These are phyloP conservation scores for Sphagnum fallax DNA, from an alignment of 228 moss, liverwort and hornwort genomes.

Conservation along the genomic window DNA sequence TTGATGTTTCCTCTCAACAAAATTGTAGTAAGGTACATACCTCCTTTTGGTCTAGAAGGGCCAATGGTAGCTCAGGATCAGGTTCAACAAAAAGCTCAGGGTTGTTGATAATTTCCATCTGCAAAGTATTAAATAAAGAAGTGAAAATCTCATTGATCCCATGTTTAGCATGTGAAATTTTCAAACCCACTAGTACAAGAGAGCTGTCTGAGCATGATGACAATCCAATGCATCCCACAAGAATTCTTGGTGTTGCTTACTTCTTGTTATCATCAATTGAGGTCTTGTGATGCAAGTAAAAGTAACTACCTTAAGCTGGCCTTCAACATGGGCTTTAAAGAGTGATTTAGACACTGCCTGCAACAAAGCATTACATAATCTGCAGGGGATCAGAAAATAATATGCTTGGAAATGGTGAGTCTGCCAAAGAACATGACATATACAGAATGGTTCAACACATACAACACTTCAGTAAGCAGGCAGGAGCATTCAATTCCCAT, in stretches of 20 bases:
- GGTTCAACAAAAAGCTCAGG: conserved; percentile 78
- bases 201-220: too few species aligned
- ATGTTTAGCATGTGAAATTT: background rate
- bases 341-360: conserved; percentile 90
- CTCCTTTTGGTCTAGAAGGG: conserved; percentile 88
- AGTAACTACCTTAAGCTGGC: conserved; percentile 65
- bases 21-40: conserved; percentile 18
- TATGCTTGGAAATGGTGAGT: too few species aligned
- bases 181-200: background rate
- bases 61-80: conserved; percentile 75
- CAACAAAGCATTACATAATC: background rate
- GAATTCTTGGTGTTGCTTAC: too few species aligned
- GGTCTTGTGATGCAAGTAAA: background rate
- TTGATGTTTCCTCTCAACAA: background rate
- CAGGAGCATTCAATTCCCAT: too few species aligned
- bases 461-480: too few species aligned
- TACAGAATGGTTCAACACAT: background rate
- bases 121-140: conserved; percentile 7
- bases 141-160: background rate
- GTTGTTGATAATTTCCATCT: conserved; percentile 87
- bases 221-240: too few species aligned
- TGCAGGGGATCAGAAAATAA: background rate
- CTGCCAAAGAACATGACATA: background rate
- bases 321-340: conserved; percentile 92
- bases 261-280: too few species aligned